These are phyloP conservation scores for Pythium phragmitis DNA, from an alignment of 352 stramenopile genomes.

Conservation along the genomic window DNA sequence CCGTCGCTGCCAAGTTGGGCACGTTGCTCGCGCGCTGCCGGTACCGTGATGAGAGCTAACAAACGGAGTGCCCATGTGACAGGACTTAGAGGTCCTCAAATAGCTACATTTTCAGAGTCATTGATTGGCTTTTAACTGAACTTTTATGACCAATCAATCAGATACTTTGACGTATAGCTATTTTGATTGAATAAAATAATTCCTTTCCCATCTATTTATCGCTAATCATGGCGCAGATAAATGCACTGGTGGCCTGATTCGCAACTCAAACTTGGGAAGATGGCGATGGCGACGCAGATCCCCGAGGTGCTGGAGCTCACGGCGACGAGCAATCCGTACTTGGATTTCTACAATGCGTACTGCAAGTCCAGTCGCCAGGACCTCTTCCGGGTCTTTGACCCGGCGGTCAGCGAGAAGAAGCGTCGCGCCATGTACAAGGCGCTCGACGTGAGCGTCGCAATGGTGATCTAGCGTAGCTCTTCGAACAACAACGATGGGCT, in stretches of 20 bases:
- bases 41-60: no score
- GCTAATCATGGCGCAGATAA: not conserved
- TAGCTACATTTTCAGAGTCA: conserved; percentile 11
- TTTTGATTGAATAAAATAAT: not conserved
- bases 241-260: conserved; percentile 5
- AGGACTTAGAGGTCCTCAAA: conserved; percentile 9
- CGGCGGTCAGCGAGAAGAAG: conserved; percentile 60
- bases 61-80: not conserved
- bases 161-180: not conserved
- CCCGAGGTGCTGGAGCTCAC: conserved; percentile 47
- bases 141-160: conserved; percentile 2
- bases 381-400: conserved; percentile 72
- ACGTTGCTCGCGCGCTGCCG: no score
- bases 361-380: conserved; percentile 54
- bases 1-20: no score
- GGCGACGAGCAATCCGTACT: conserved; percentile 74
- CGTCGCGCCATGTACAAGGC: conserved; percentile 67
- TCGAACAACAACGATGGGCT: no score
- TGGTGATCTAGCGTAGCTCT: conserved; percentile 35
- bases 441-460: conserved; percentile 77
- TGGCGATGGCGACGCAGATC: conserved; percentile 16
- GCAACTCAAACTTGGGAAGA: not conserved
- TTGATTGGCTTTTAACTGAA: conserved; percentile 9
- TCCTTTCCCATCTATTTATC: not conserved
- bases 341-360: conserved; percentile 77